Conservation (phyloP, 441 rosid genomes). For the Adansonia grandidieri region DNA sequence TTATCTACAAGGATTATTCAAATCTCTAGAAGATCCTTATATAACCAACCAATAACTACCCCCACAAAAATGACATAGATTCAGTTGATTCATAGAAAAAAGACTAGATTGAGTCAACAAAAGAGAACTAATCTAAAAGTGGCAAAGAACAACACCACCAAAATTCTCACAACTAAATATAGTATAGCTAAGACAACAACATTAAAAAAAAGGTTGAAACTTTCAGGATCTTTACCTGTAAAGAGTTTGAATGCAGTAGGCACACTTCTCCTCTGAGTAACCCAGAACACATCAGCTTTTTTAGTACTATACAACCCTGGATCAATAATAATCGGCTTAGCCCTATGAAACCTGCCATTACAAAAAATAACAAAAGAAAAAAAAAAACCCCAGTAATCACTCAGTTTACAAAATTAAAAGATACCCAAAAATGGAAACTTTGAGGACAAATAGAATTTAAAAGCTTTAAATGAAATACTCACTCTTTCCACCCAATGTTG, state of each 20-base stretch:
- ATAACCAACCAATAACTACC: too few relatives aligned
- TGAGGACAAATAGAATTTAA: constrained; percentile 15
- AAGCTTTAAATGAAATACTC: constrained; percentile 39
- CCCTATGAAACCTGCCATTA: constrained; percentile 71
- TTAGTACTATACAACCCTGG: constrained; percentile 90
- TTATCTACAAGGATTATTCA: not conserved
- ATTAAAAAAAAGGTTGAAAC: not conserved
- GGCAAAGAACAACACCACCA: too few relatives aligned
- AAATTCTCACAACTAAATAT: not conserved
- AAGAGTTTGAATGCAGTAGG: constrained; percentile 95
- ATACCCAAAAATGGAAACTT: constrained; percentile 18
- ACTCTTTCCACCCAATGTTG: constrained; percentile 98
- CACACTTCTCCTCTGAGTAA: constrained; percentile 91
- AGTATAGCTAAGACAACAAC: not conserved
- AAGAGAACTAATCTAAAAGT: too few relatives aligned
- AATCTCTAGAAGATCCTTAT: not conserved
- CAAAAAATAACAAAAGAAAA: not conserved
- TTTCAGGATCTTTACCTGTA: constrained; percentile 52
- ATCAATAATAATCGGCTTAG: constrained; percentile 90
- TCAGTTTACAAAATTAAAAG: constrained; percentile 14
- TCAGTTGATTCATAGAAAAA: too few relatives aligned
- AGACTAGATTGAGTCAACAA: too few relatives aligned
- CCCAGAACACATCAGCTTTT: constrained; percentile 93
- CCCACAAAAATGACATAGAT: too few relatives aligned
- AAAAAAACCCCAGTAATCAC: not conserved